Evolutionary conservation across 2,329 filamentous ascomycete genomes (phyloP).

Genomic region (Orbilia brochopaga): DNA sequence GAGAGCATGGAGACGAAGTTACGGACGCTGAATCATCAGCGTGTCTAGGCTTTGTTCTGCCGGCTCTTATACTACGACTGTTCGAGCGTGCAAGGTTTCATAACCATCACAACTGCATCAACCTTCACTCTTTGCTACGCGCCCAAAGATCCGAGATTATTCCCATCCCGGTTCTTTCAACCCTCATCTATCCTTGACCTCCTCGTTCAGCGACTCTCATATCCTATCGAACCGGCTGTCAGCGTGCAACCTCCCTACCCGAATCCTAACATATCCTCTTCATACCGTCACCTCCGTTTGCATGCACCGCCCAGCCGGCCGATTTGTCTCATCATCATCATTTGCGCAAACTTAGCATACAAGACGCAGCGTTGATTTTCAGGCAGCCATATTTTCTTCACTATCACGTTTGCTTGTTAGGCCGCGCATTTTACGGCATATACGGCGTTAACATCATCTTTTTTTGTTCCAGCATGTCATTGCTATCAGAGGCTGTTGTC

Average conservation of each 20-base stretch:
- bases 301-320: background rate
- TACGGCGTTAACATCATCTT: conserved; percentile 1
- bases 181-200: too few relatives aligned
- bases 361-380: background rate
- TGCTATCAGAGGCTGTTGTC: background rate
- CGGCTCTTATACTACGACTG: background rate
- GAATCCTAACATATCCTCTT: background rate
- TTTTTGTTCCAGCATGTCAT: background rate
- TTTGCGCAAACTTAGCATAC: background rate
- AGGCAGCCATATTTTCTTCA: background rate
- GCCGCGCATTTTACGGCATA: conserved; percentile 3
- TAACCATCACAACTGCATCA: too few relatives aligned
- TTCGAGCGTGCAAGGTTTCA: background rate
- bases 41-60: background rate
- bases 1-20: conserved; percentile 38
- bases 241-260: background rate
- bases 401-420: background rate
- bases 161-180: background rate
- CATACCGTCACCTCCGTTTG: background rate
- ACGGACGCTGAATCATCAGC: background rate
- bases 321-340: background rate
- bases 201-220: too few relatives aligned
- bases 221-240: background rate
- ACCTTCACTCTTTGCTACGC: background rate
- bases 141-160: background rate